Conservation (phyloP, 805 yeast species). For the Ogataea angusta region DNA sequence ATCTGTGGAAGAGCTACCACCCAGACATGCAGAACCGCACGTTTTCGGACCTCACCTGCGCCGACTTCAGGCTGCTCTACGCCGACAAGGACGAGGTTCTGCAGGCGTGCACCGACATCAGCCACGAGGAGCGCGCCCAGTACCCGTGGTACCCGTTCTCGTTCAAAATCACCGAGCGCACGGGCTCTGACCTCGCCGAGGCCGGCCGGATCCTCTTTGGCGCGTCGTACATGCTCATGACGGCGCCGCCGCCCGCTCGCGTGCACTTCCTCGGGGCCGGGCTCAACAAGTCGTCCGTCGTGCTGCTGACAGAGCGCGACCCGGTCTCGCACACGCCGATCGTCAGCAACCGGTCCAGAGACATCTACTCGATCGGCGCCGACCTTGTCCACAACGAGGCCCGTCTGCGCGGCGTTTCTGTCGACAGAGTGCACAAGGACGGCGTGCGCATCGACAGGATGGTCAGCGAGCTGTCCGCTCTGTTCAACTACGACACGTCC, state of each 20-base stretch:
- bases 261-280: slow-evolving; percentile 33
- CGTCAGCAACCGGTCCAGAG: slow-evolving; percentile 7
- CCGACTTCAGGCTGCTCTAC: slow-evolving; percentile 15
- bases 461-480: slow-evolving; percentile 3
- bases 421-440: slow-evolving; percentile 14
- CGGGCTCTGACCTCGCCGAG: slow-evolving; percentile 13
- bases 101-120: slow-evolving; percentile 10
- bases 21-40: slow-evolving; percentile 6
- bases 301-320: slow-evolving; percentile 24
- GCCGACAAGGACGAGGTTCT: slow-evolving; percentile 8
- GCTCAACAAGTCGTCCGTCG: slow-evolving; percentile 21
- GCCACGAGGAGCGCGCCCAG: slow-evolving; percentile 8
- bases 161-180: slow-evolving; percentile 22
- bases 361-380: slow-evolving; percentile 13
- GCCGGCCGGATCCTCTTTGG: slow-evolving; percentile 31
- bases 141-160: slow-evolving; percentile 16
- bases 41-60: slow-evolving; percentile 18
- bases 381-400: slow-evolving; percentile 21
- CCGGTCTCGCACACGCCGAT: slow-evolving; percentile 9
- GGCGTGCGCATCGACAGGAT: slow-evolving; percentile 21
- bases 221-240: slow-evolving; percentile 28
- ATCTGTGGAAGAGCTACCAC: slow-evolving; percentile 10
- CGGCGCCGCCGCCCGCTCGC: slow-evolving; percentile 30
- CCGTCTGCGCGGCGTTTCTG: slow-evolving; percentile 1
- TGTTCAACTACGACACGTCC: slow-evolving; percentile 11